Evolutionary conservation across 2,329 filamentous ascomycete genomes (phyloP), one percentile per base, ranked within the genome.

Genomic region (Venturiaceae sp.): DNA sequence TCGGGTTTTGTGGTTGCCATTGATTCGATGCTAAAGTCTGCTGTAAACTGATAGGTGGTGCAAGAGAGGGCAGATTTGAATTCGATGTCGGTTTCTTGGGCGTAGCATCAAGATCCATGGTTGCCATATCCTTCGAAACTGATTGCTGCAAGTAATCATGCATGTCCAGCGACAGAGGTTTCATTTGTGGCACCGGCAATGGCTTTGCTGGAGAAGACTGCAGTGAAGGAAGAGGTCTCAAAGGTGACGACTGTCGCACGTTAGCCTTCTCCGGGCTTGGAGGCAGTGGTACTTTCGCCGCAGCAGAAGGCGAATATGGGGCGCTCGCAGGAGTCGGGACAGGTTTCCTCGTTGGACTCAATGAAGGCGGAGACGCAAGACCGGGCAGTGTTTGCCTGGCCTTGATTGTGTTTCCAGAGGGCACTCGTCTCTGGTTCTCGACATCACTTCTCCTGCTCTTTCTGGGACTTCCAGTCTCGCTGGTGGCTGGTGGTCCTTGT

Each of bases 131-230:
- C 26, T 69, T 72, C 57, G 74, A 74, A 50, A 78, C 77, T 7
- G 71, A 73, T 52, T 75, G 73, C 63, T 79, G 76, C n/a, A 78
- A 64, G 58, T 75, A 77, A 36, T 77, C 75, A 58, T 78, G 75
- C 55, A 69, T 71, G 13, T 71, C 69, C 36, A 68, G 66, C 30
- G 66, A 65, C 2, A 60, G 26, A 5, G 59, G 50, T 21, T 72
- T 72, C 28, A 67, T 55, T 28, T 66, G 63, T 32, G 68, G 65
- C 28, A 57, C 28, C 13, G 56, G 37, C 19, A 30, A 41, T 23
- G 30, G 16, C 41, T 57, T 57, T 34, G 39, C 44, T 21, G 55
- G 44, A 28, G 55, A 52, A 30, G 21, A 30, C 21, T 30, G 55
- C 39, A 32, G 19, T 4, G 39, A 50, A 30, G 21, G 44, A 30